Conservation (phyloP, 352 stramenopile species). For the Phytophthora pseudosyringae region DNA sequence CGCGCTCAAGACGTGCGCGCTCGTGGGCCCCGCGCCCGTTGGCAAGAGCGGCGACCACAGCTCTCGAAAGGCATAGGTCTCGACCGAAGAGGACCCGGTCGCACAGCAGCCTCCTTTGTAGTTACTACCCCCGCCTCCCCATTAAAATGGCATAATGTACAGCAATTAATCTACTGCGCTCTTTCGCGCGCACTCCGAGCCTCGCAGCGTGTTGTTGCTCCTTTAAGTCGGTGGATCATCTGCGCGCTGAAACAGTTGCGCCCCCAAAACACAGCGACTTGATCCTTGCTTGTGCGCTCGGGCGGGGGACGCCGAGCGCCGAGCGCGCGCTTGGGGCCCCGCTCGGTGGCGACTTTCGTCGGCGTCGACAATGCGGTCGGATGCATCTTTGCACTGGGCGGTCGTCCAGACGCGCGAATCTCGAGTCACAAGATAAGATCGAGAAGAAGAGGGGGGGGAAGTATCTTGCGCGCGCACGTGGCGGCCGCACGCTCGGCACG, state of each 20-base stretch:
- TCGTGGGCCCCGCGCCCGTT: conserved; percentile 37
- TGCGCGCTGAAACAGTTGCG: conserved; percentile 11
- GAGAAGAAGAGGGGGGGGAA: neutral
- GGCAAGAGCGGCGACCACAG: conserved; percentile 21
- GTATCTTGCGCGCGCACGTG: conserved; percentile 7
- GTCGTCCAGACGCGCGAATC: neutral
- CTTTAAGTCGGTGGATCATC: conserved; percentile 18
- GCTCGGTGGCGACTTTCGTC: neutral
- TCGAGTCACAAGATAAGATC: conserved; percentile 2
- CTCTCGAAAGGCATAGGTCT: conserved; percentile 30
- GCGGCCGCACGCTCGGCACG: neutral
- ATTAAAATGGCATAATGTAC: conserved; percentile 19
- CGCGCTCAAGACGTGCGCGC: conserved; percentile 54
- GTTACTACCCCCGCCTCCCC: conserved; percentile 14
- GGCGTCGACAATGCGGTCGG: conserved; percentile 15
- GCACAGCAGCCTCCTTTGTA: conserved; percentile 13
- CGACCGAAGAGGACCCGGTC: neutral
- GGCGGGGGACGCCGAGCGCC: no score
- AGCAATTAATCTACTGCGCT: conserved; percentile 10
- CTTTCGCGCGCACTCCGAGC: neutral
- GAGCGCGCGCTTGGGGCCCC: no score
- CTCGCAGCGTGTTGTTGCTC: no score
- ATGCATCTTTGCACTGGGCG: neutral
- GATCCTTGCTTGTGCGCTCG: neutral
- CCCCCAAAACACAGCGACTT: neutral